Conservation (phyloP, 805 yeast species). For the Phaffomyces antillensis region DNA sequence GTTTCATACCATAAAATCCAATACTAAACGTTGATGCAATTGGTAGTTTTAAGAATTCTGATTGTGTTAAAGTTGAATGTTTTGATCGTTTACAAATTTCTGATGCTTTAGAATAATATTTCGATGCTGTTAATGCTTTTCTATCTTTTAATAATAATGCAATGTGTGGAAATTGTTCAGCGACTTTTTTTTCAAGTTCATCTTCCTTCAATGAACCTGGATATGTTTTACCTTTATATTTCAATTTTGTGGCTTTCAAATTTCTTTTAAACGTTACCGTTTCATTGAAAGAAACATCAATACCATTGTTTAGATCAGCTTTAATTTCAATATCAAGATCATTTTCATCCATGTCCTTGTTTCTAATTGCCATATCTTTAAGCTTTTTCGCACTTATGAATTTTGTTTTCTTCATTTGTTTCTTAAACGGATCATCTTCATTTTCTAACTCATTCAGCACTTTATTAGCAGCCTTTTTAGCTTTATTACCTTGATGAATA, state of each 20-base stretch:
- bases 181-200: slow-evolving; percentile 25
- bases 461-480: background rate
- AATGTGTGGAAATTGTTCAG: slow-evolving; percentile 27
- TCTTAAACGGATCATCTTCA: slow-evolving; percentile 6
- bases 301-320: background rate
- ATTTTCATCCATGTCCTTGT: background rate
- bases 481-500: background rate
- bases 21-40: slow-evolving; percentile 37
- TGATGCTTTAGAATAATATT: slow-evolving; percentile 45
- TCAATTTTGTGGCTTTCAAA: background rate
- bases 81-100: slow-evolving; percentile 31
- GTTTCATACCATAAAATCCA: slow-evolving; percentile 55
- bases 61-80: slow-evolving; percentile 36
- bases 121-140: slow-evolving; percentile 28
- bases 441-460: background rate
- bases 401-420: slow-evolving; percentile 4
- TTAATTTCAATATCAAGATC: slow-evolving; percentile 12
- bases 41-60: slow-evolving; percentile 34
- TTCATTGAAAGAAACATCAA: slow-evolving; percentile 2
- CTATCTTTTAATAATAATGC: slow-evolving; percentile 38
- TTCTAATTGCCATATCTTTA: background rate
- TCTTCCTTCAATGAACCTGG: slow-evolving; percentile 10
- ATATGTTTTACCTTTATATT: slow-evolving; percentile 1
- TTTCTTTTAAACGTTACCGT: background rate
- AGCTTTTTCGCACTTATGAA: slow-evolving; percentile 10